Evolutionary conservation across 2,329 filamentous ascomycete genomes (phyloP), one percentile per base, ranked within the genome.

Genomic region (Fusarium pseudograminearum): DNA sequence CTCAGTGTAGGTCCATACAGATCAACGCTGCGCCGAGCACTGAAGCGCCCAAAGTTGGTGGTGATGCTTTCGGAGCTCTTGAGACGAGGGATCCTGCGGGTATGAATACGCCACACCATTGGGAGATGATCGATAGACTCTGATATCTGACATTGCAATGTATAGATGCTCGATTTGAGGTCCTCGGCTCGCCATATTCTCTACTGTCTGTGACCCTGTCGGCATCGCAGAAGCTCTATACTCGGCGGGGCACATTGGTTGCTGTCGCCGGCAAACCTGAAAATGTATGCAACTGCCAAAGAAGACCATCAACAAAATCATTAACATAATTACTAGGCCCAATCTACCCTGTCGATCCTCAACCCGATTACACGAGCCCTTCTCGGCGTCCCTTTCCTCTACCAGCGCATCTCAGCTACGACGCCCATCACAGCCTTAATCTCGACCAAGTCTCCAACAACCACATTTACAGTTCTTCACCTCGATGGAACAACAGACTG

Each of bases 401-500:
- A 98, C 82, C 95, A 98, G 82, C 85, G 92, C 81, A 89, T 98
- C 71, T 91, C 93, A 34, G 95, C 95, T 2, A 94, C 94, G 1
- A 92, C 90, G 47, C 94, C 96, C 3, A 87, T 98, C 71, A 97
- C 92, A 44, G 94, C 94, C 33, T 84, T 99, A 68, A 91, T 99
- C 73, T 92, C 93, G 31, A 94, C 95, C 26, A 96, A 94, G 78
- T 93, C 93, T 7, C 89, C 93, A 7, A 90, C 91, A 54, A 96
- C 94, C 1, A 94, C 94, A 8, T 94, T 99, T 73, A 90, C 92
- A 15, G 89, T 97, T 10, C 86, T 99, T 28, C 92, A 95, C 77
- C 88, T 99, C 52, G 94, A 99, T 82, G 96, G 96, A 61, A 93
- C 94, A 7, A 90, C 94, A 61, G 96, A 99, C 81, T 99, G 96